Percentiles rank a stretch among this genome's conserved stretches.
These are phyloP conservation scores for Zelopaecilomyces penicillatus DNA, from an alignment of 2,329 filamentous ascomycete genomes.

Conservation along the genomic window DNA sequence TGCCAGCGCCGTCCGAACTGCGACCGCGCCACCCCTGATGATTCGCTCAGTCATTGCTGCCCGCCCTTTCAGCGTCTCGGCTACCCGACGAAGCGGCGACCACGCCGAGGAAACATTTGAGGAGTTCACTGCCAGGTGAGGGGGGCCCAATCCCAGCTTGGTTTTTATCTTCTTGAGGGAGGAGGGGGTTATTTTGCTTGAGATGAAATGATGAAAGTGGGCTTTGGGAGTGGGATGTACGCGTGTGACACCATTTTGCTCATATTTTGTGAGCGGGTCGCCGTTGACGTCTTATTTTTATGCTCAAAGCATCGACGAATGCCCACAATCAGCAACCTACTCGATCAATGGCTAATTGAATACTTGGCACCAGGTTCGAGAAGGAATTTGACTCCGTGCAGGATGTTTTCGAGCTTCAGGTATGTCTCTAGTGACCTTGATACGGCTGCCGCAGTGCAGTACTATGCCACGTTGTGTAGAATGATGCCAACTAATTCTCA, in stretches of 20 bases:
- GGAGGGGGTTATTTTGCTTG: background rate
- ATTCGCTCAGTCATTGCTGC: conserved; percentile 45
- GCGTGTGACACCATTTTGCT: too few relatives aligned
- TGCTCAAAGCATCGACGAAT: too few relatives aligned
- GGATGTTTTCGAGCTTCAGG: conserved; percentile 99
- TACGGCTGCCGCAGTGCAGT: conserved; percentile 8
- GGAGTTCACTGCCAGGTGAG: conserved; percentile 96
- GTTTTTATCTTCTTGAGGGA: conserved; percentile 9
- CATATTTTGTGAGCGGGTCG: too few relatives aligned
- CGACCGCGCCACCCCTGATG: conserved; percentile 45
- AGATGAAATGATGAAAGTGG: too few relatives aligned
- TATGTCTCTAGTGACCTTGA: conserved; percentile 36
- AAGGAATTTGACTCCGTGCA: conserved; percentile 97
- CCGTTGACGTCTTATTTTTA: too few relatives aligned
- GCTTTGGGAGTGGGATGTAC: too few relatives aligned
- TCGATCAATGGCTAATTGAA: conserved; percentile 21
- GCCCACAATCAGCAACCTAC: background rate
- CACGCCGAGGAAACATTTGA: conserved; percentile 97
- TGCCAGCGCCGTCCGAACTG: conserved; percentile 51
- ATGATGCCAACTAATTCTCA: conserved; percentile 14
- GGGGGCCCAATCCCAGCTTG: conserved; percentile 8
- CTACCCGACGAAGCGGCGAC: conserved; percentile 43
- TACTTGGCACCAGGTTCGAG: conserved; percentile 65
- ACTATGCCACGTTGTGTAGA: conserved; percentile 3
- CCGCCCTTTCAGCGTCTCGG: conserved; percentile 55